Base-by-base conservation (phyloP, 2,329 filamentous ascomycete genomes). In the Fusarium robinianum region DNA sequence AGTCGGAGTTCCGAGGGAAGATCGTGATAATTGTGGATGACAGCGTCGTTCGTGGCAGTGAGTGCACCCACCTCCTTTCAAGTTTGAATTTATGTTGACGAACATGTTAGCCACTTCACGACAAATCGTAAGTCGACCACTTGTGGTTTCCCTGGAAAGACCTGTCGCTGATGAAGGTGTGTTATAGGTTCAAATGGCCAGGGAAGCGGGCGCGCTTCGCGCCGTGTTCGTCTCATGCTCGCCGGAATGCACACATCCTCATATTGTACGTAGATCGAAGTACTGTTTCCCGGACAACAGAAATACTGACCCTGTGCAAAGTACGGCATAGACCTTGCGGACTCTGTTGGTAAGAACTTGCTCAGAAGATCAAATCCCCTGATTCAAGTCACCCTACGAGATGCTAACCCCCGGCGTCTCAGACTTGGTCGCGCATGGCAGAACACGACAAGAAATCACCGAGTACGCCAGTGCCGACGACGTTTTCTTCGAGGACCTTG, bases 21-120 rank as follows among this genome's bases (percentile, higher is more conserved):
- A 87, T 85, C 46, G 87, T 97, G 6, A 76, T 90, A 8, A 74
- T 97, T 1, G 88, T 96, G 2, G 92, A 96, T 58, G 92, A 96
- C 70, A 89, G 84, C 58, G 90, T 96, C 46, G 91, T 96, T 5
- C 81, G 91, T 24, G 91, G 90, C 27, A 56, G 45, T 52, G 24
- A 33, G 41, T 18, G 32, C 16, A 14, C 5, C 15, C 3, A 14
- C 5, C 15, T 3, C 17, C 4, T 10, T 5, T 3, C 3, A 10
- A 23, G 6, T 6, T 7, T 11, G 8, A 15, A 11, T 14, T 8
- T 23, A 8, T 15, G n/a, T 29, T 52, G n/a, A 52, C 32, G 17
- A 8, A 15, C 7, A 15, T 10, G 41, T 32, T 8, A 52, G 48
- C 49, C 16, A 81, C 82, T 54, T 79, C 82, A 18, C 76, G 85